Conservation (phyloP, 2,329 filamentous ascomycete genomes). For the Botrytis aclada region DNA sequence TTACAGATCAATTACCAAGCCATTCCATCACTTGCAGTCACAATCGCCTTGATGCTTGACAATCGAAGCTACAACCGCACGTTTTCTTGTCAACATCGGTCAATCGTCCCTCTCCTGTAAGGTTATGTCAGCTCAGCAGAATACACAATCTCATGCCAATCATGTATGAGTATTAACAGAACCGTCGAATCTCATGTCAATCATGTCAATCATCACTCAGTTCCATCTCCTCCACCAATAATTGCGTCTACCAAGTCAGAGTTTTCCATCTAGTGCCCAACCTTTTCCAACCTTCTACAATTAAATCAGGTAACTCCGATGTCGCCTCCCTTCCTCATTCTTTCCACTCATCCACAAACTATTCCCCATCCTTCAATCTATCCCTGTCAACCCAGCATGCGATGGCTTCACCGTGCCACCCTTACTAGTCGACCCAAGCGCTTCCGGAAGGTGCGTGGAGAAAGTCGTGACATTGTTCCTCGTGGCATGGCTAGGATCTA, state of each 20-base stretch:
- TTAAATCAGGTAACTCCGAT: conserved; percentile 1
- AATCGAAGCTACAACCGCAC: not conserved
- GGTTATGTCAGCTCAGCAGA: not conserved
- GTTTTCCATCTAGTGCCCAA: not conserved
- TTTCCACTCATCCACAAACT: not conserved
- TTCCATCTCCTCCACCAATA: not conserved
- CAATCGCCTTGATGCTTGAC: not conserved
- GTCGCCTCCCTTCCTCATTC: conserved; percentile 2
- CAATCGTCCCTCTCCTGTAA: not conserved
- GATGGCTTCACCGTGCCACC: conserved; percentile 5
- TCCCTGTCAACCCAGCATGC: not conserved
- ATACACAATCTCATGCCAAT: not conserved
- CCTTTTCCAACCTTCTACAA: not conserved
- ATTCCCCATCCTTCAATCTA: not conserved
- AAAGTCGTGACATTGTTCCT: conserved; percentile 1
- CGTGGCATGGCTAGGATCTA: not conserved
- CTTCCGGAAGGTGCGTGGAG: conserved; percentile 12
- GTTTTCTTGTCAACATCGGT: not conserved
- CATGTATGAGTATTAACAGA: not conserved
- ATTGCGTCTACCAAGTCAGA: not conserved
- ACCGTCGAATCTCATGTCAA: not conserved
- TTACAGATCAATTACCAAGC: not conserved
- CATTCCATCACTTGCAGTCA: not conserved
- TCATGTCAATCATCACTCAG: not conserved
- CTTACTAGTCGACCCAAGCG: not conserved